Base-by-base conservation (phyloP, 352 stramenopile species). In the Phytophthora constricta region DNA sequence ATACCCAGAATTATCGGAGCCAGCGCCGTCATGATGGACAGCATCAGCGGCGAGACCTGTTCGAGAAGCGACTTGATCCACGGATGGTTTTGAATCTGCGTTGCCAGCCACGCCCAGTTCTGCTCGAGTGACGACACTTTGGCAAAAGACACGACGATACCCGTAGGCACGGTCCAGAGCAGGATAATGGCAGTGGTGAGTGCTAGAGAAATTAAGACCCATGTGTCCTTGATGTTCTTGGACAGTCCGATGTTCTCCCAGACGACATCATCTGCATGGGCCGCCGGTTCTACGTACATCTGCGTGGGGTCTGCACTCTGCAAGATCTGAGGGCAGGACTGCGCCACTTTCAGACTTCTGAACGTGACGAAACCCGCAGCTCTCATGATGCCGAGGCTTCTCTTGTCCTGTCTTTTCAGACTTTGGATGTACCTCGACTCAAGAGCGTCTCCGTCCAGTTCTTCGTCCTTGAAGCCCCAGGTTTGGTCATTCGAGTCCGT, bases 1-100 rank as follows among this genome's bases (percentile, higher is more conserved):
- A 92, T 83, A 8, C 84, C 82, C 26, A 95, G 92, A 53, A 95
- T 95, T 27, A 95, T 93, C 4, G 87, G 87, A 16, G 87, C 87
- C 42, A 95, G 59, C 23, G 87, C 77, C 10, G 70, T 83, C 87
- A 95, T 95, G 19, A 95, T 70, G 5, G 84, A 88, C 45, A 95
- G 67, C 71, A 93, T 88, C 25, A 95, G 41, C 16, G 87, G 87
- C 39, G 86, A 92, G 10, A 95, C 49, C 54, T 93, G 85, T 69
- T 93, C 77, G 26, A 95, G 64, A 5, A 95, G 51, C 10, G 82
- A 79, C n/a, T 69, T 77, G n/a, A 92, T 65, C 87, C 87, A 95
- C 20, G 76, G 58, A 42, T 95, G 70, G 25, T 93, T 64, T 3
- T 73, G 14, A 13, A 86, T 76, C n/a, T 90, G 76, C 0, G 23